phyloP scores from a whole-genome alignment of 2,329 filamentous ascomycete genomes.

The Diaporthe ilicicola region DNA sequence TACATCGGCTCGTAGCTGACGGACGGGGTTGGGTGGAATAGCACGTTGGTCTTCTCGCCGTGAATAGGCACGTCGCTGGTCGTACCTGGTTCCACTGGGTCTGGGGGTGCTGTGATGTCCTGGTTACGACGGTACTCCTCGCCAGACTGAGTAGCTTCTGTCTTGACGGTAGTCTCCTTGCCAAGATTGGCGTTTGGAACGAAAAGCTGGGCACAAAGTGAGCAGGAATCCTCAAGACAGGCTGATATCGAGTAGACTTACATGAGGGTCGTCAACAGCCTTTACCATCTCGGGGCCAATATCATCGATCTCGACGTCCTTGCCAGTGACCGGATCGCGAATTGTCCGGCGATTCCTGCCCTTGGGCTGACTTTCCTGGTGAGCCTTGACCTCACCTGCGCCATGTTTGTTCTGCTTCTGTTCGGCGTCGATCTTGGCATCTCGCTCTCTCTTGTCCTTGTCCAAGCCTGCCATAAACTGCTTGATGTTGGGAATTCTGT shows the following conservation, averaged over 20 bases:
- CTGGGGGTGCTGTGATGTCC: slow-evolving; percentile 90
- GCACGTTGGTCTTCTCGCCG: slow-evolving; percentile 94
- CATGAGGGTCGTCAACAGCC: slow-evolving; percentile 75
- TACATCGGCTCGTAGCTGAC: slow-evolving; percentile 93
- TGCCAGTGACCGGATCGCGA: slow-evolving; percentile 88
- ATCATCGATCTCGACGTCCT: slow-evolving; percentile 84
- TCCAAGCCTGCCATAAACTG: slow-evolving; percentile 85
- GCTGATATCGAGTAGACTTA: slow-evolving; percentile 45
- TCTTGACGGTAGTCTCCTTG: slow-evolving; percentile 76
- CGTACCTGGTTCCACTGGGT: slow-evolving; percentile 80
- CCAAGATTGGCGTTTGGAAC: slow-evolving; percentile 90
- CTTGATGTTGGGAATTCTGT: slow-evolving; percentile 87
- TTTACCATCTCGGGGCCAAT: slow-evolving; percentile 69
- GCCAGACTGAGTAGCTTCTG: slow-evolving; percentile 74
- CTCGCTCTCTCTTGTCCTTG: slow-evolving; percentile 78
- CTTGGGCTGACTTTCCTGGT: slow-evolving; percentile 45
- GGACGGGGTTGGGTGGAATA: slow-evolving; percentile 93
- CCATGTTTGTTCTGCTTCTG: slow-evolving; percentile 47
- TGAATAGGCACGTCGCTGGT: slow-evolving; percentile 96
- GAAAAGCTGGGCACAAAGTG: slow-evolving; percentile 63
- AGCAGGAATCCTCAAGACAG: slow-evolving; percentile 15
- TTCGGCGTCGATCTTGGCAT: slow-evolving; percentile 73
- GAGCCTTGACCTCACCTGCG: slow-evolving; percentile 22
- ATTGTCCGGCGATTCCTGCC: slow-evolving; percentile 71
- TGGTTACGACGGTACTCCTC: slow-evolving; percentile 86